Conservation (phyloP, 1,284 basidiomycete species). For the Leucoagaricus sp. region DNA sequence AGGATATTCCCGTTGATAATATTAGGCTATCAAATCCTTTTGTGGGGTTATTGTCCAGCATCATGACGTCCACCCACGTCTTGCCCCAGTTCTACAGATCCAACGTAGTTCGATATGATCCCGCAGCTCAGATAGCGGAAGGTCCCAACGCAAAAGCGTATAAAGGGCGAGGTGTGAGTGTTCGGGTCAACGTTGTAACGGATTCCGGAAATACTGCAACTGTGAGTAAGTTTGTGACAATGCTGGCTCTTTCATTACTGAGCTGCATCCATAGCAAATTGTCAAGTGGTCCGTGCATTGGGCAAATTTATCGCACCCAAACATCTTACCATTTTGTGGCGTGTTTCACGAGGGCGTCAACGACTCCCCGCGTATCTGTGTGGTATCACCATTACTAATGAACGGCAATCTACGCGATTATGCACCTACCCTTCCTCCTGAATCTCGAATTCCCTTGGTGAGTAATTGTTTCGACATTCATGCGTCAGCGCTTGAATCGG, state of each 20-base stretch:
- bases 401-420: neutral
- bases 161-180: neutral
- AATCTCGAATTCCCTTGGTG: neutral
- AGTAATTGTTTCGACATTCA: neutral
- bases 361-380: neutral
- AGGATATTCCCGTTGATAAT: neutral
- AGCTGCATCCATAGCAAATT: neutral
- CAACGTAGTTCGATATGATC: neutral
- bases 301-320: neutral
- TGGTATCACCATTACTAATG: neutral
- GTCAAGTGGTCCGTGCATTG: neutral
- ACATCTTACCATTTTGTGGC: neutral
- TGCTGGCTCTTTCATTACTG: neutral
- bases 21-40: neutral
- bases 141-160: neutral
- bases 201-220: neutral
- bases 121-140: neutral
- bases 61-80: neutral
- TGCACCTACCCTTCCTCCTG: neutral
- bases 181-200: neutral
- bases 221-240: neutral
- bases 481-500: neutral
- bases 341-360: neutral
- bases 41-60: neutral
- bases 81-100: neutral